Conservation (phyloP, 306 rosid species). For the Vicia villosa region DNA sequence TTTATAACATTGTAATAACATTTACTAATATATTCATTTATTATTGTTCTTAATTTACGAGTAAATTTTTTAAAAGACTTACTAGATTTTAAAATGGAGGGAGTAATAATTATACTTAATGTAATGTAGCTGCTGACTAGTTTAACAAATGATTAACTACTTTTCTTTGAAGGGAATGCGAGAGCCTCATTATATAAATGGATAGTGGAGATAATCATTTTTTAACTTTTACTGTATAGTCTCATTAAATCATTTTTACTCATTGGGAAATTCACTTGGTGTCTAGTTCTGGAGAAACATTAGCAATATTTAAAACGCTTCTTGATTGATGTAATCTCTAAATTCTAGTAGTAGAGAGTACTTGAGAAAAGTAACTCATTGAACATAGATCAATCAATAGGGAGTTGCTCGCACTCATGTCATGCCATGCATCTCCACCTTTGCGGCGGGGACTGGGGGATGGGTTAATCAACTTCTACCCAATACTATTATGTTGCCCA, state of each 20-base stretch:
- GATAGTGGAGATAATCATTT: too few species aligned
- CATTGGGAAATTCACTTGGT: slow-evolving; percentile 49
- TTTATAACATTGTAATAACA: too few species aligned
- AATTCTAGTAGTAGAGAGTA: not conserved
- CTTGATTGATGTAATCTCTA: slow-evolving; percentile 27
- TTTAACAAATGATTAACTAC: slow-evolving; percentile 28
- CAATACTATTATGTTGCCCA: too few species aligned
- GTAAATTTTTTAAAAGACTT: too few species aligned
- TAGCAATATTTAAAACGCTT: not conserved
- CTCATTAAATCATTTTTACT: slow-evolving; percentile 55
- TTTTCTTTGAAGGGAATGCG: not conserved
- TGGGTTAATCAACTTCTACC: too few species aligned
- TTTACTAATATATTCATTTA: too few species aligned
- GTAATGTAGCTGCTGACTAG: slow-evolving; percentile 6
- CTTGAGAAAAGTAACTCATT: slow-evolving; percentile 31
- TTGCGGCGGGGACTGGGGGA: slow-evolving; percentile 38
- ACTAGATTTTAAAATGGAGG: too few species aligned
- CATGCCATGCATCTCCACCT: slow-evolving; percentile 26
- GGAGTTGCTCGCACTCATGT: not conserved
- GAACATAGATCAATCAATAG: not conserved
- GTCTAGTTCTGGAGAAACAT: slow-evolving; percentile 78
- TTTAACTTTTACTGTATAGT: too few species aligned
- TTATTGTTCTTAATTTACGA: too few species aligned
- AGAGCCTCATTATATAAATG: not conserved
- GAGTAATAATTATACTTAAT: too few species aligned